Conservation (phyloP, 2,329 filamentous ascomycete genomes). For the Venturia carpophila region DNA sequence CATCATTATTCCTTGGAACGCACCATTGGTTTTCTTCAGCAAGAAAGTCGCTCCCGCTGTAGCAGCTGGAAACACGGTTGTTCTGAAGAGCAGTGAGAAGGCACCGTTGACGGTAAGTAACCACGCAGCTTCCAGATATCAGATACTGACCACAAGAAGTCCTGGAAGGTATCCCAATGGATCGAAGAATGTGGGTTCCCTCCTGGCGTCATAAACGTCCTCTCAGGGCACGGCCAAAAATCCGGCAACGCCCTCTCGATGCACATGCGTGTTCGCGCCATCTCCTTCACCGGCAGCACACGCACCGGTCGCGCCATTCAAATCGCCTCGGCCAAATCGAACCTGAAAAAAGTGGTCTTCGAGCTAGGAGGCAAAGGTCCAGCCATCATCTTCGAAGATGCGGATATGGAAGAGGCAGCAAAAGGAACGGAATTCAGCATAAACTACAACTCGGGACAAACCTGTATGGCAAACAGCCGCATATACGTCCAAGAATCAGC, state of each 20-base stretch:
- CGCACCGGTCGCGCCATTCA: constrained; percentile 18
- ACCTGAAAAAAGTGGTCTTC: constrained; percentile 19
- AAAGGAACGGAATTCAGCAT: constrained; percentile 16
- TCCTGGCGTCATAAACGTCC: constrained; percentile 21
- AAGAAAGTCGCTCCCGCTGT: constrained; percentile 25
- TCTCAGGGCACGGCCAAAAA: constrained; percentile 13
- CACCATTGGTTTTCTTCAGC: constrained; percentile 27
- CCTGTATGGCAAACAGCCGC: constrained; percentile 26
- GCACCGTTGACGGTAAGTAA: constrained; percentile 16
- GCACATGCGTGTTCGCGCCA: constrained; percentile 15
- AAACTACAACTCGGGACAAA: constrained; percentile 22
- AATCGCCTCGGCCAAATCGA: constrained; percentile 13
- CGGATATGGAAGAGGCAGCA: constrained; percentile 19
- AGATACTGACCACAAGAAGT: constrained; percentile 26
- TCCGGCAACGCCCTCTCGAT: constrained; percentile 13
- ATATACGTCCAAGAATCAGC: constrained; percentile 27
- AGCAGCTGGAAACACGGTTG: constrained; percentile 19
- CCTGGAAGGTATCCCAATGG: constrained; percentile 17
- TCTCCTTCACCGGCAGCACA: constrained; percentile 20
- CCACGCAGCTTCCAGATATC: constrained; percentile 28
- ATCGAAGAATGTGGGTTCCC: constrained; percentile 17
- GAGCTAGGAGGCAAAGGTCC: constrained; percentile 21
- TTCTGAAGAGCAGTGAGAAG: constrained; percentile 17
- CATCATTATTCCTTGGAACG: constrained; percentile 20
- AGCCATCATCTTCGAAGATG: constrained; percentile 21